Conservation (phyloP, 2,329 filamentous ascomycete species). For the Emergomyces pasteurianus region DNA sequence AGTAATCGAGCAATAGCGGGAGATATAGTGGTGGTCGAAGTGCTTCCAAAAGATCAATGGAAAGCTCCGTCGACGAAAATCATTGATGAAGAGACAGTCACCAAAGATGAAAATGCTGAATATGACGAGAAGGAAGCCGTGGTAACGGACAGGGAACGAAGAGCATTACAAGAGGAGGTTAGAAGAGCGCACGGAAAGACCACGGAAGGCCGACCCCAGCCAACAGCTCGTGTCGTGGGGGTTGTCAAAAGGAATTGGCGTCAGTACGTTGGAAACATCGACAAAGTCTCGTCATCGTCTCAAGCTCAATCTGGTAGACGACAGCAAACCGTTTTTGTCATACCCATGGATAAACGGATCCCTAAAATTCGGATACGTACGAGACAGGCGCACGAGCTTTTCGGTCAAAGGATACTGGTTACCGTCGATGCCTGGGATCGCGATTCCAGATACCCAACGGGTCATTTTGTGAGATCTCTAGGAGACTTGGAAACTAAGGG, state of each 20-base stretch:
- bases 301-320: slow-evolving; percentile 64
- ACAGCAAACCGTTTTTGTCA: slow-evolving; percentile 85
- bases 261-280: slow-evolving; percentile 93
- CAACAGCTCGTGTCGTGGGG: slow-evolving; percentile 84
- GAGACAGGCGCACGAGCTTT: slow-evolving; percentile 72
- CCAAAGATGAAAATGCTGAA: slow-evolving; percentile 88
- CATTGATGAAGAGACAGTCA: slow-evolving; percentile 83
- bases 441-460: slow-evolving; percentile 81
- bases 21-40: slow-evolving; percentile 84
- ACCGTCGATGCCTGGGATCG: slow-evolving; percentile 93
- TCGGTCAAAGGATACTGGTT: slow-evolving; percentile 84
- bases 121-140: slow-evolving; percentile 60
- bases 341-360: slow-evolving; percentile 96
- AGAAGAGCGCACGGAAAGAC: slow-evolving; percentile 69
- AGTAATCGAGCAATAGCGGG: slow-evolving; percentile 91
- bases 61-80: slow-evolving; percentile 92
- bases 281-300: slow-evolving; percentile 68
- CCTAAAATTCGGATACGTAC: slow-evolving; percentile 92
- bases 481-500: slow-evolving; percentile 92
- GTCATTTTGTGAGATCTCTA: slow-evolving; percentile 85
- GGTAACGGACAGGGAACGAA: slow-evolving; percentile 79
- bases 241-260: slow-evolving; percentile 94
- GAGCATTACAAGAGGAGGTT: slow-evolving; percentile 81
- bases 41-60: slow-evolving; percentile 91
- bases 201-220: slow-evolving; percentile 67